Base-by-base conservation (phyloP, 1,284 basidiomycete species). In the Naganishia liquefaciens region DNA sequence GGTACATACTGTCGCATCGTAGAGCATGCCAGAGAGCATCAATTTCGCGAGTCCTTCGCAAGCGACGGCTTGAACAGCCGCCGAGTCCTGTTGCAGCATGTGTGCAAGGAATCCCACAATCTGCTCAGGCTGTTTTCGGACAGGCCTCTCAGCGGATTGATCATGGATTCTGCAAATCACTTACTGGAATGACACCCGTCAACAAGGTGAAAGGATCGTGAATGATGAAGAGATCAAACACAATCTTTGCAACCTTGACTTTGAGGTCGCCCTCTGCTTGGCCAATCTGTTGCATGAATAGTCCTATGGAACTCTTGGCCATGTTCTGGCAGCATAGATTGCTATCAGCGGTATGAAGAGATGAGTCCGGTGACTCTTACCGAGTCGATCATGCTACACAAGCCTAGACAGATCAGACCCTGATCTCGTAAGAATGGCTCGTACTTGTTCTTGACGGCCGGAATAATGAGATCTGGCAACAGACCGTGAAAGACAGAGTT, bases 401-500 rank as follows among this genome's bases (percentile, higher is more conserved):
- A 79, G 0, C 91, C 94, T 0, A 99, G 83, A 69, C 88, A 88
- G 49, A 91, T 81, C 15, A 97, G 83, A 0, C 93, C 95, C 70
- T 90, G 88, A 78, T 95, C 91, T 39, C 94, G 85, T 52, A 98
- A 83, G 0, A 83, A 81, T 1, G 89, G 82, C 68, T 95, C 90
- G 21, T 77, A 76, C 77, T 93, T 95, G 68, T 90, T 85, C 72
- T 88, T 87, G 39, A 98, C 90, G 1, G 91, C 87, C 0, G 95
- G 95, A 37, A 96, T 86, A 70, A 98, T 92, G 27, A 98, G 81
- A 72, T 97, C 92, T 2, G 87, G 85, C 2, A 98, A 81, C 42
- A 98, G 84, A 39, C 95, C 95, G 73, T 95, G 89, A 52, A 98
- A 82, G 0, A 91, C 93, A 1, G 91, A 91, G 77, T 98, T 95